Evolutionary conservation across 768 basidiomycete genomes (phyloP), one percentile per base, ranked within the genome.

Genomic region (Rhodotorula kratochvilovae): DNA sequence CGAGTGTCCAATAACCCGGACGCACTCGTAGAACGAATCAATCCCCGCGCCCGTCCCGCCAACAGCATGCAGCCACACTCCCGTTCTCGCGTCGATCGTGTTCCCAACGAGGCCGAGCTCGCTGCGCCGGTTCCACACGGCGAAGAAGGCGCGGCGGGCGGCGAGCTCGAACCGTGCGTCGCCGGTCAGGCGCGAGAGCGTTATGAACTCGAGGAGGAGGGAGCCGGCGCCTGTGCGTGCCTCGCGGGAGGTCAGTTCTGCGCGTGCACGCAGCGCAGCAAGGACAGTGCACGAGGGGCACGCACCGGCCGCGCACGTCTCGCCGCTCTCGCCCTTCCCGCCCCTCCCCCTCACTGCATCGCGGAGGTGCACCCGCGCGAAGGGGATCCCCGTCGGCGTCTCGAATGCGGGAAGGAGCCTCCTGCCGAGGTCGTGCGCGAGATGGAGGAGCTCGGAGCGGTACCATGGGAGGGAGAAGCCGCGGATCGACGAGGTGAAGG

Each of bases 221-320:
- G 92, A 93, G 23, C 92, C 92, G 50, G 92, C 94, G 56, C 92
- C 95, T 46, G 94, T 92, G 45, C 91, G 87, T 80, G 94, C 96
- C 93, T 78, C 93, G 91, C 39, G 85, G 31, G 94, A 84, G 78
- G 97, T 95, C 50, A 94, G 84, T 91, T 92, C 50, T 51, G 59
- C 39, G 5, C 27, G n/a, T n/a, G n/a, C 4, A 19, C 23, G 50
- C 33, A 6, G 3, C 23, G 25, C n/a, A 6, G 55, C n/a, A 5
- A 50, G 66, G 29, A 61, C 35, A 51, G 68, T 57, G 57, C 63
- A 61, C 67, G 51, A 63, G 57, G 56, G 51, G 66, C 36, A 57
- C 66, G 56, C 12, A 71, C 70, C 70, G 2, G 70, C 70, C 11
- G 56, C 59, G 33, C 70, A 71, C 25, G 70, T 71, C 43, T 71